Conservation (phyloP, 441 rosid species). For the Euphorbia schlechtendalii region DNA sequence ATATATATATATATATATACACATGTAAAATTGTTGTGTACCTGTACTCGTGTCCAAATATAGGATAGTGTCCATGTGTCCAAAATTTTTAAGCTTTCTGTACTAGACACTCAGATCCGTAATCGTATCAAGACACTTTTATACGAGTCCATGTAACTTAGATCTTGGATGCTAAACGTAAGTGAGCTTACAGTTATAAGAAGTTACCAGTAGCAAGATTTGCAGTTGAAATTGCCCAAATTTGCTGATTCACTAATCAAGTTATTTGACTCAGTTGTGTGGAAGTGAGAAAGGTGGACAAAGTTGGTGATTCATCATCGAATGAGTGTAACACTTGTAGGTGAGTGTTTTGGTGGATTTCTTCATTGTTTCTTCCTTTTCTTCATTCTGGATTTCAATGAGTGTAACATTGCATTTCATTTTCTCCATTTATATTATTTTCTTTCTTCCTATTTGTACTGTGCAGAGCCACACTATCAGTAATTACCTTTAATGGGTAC, state of each 20-base stretch:
- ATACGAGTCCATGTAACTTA: too few species aligned
- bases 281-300: conserved; percentile 62
- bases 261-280: conserved; percentile 40
- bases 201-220: background rate
- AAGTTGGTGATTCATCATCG: conserved; percentile 40
- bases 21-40: too few species aligned
- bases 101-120: too few species aligned
- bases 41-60: too few species aligned
- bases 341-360: conserved; percentile 27
- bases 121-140: too few species aligned
- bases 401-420: background rate
- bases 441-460: conserved; percentile 14
- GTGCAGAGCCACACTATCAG: conserved; percentile 56
- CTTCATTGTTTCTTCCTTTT: background rate
- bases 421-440: conserved; percentile 4
- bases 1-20: too few species aligned
- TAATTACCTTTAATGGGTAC: conserved; percentile 62
- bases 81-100: too few species aligned
- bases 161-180: background rate
- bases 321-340: conserved; percentile 38
- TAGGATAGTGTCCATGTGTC: too few species aligned
- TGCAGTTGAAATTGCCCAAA: background rate
- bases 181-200: background rate
- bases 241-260: conserved; percentile 7
- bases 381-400: background rate